Base-by-base conservation (phyloP, 75 land plant species). In the Pinus albicaulis region DNA sequence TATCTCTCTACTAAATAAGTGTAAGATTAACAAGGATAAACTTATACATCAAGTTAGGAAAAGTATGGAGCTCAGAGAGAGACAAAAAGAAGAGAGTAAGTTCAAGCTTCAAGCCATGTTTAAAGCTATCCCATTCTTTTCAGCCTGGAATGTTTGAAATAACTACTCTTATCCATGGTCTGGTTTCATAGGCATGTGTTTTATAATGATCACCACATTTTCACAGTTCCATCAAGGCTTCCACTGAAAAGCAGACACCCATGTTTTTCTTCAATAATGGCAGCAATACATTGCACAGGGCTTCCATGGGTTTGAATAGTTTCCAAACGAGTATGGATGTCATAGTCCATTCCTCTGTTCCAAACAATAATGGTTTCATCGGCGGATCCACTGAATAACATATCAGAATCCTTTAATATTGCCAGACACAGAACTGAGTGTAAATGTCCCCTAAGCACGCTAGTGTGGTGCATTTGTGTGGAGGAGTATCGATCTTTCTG, bases 351-450 rank as follows among this genome's bases (percentile, higher is more conserved):
- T 13, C 66, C 60, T 71, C 92, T 74, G 80, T 66, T 74, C 96
- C 96, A 93, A 19, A 93, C 87, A 11, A 90, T 81, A 7, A 93
- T 81, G 5, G 80, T 87, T 84, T 72, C 87, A 78, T 93, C 96
- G 2, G 94, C 90, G 8, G 94, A 89, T 7, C 96, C 96, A 74
- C 95, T 92, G 26, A 90, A 72, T 20, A 92, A 72, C 31, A 88
- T 31, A 20, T 76, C 17, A 34, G 13, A 73, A 14, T 82, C 90
- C 1, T 82, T 8, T 0, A 48, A 79, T 5, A 86, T 56, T 2
- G 85, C 86, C 55, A 94, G 65, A 80, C 97, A 94, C 11, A 94
- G 86, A 55, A 92, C 89, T 3, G 92, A 90, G 41, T 82, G 80
- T 41, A 80, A 71, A 72, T 94, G 95, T 7, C 95, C 92, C 20